These are phyloP conservation scores for Nakazawaea ambrosiae DNA, from an alignment of 805 yeast genomes.

Conservation along the genomic window DNA sequence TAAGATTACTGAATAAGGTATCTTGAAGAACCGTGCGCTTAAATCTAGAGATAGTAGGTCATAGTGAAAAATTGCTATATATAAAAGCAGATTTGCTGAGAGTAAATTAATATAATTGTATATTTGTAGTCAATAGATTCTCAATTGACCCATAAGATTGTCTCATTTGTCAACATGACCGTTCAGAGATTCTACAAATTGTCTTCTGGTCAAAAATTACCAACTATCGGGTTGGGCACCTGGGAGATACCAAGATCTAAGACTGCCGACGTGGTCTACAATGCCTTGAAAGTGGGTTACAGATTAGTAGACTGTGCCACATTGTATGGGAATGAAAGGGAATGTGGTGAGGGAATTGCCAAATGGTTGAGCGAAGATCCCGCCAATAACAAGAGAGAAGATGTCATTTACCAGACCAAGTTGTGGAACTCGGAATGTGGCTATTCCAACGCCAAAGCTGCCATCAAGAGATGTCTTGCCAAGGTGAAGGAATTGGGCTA, in stretches of 20 bases:
- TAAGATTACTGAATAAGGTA: too few species aligned
- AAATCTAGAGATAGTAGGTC: too few species aligned
- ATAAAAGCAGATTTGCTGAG: too few species aligned
- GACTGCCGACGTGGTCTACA: conserved; percentile 32
- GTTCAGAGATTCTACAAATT: conserved; percentile 26
- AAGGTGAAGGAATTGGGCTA: conserved; percentile 51
- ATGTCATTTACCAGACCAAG: conserved; percentile 62
- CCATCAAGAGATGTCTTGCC: conserved; percentile 48
- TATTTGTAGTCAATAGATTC: too few species aligned
- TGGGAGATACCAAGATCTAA: conserved; percentile 31
- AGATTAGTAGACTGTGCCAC: conserved; percentile 43
- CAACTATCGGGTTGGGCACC: conserved; percentile 44
- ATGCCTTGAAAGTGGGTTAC: conserved; percentile 37
- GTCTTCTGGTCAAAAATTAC: conserved; percentile 46
- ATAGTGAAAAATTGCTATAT: too few species aligned
- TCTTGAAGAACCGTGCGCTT: too few species aligned
- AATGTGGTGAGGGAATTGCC: conserved; percentile 41
- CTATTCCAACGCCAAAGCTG: conserved; percentile 46
- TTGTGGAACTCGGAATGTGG: conserved; percentile 66
- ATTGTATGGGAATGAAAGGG: conserved; percentile 39
- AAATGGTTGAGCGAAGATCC: conserved; percentile 33
- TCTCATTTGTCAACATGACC: not conserved
- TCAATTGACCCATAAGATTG: too few species aligned
- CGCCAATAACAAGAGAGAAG: conserved; percentile 33
- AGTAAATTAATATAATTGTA: too few species aligned